phyloP scores from a whole-genome alignment of 2,329 filamentous ascomycete species.

The Phoma sp. region DNA sequence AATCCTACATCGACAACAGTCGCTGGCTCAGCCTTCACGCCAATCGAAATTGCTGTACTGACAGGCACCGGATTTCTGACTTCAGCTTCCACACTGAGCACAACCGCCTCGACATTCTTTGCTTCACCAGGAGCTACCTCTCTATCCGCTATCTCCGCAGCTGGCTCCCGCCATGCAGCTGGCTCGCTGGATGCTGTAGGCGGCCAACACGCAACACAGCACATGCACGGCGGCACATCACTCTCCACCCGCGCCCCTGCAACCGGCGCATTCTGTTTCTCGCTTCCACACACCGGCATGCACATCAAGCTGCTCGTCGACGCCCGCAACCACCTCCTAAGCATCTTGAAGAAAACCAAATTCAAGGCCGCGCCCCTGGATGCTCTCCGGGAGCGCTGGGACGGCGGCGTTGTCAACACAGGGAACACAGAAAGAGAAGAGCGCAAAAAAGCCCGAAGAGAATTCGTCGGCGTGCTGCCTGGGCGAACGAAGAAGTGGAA shows the following conservation, averaged over 20 bases:
- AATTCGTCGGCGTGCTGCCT: slow-evolving; percentile 63
- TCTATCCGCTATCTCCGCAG: slow-evolving; percentile 65
- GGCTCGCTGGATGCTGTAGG: slow-evolving; percentile 73
- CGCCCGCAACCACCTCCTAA: slow-evolving; percentile 66
- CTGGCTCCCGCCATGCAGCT: slow-evolving; percentile 67
- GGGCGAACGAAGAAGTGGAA: slow-evolving; percentile 73
- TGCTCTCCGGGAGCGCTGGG: slow-evolving; percentile 71
- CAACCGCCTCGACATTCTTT: slow-evolving; percentile 47
- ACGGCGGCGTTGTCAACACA: slow-evolving; percentile 64
- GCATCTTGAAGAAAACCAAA: slow-evolving; percentile 63
- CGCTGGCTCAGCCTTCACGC: slow-evolving; percentile 49
- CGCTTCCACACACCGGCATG: slow-evolving; percentile 69
- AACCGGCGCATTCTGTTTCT: slow-evolving; percentile 56
- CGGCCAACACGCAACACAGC: slow-evolving; percentile 68
- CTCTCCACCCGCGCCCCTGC: slow-evolving; percentile 24
- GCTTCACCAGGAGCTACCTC: slow-evolving; percentile 50
- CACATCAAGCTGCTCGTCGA: slow-evolving; percentile 70
- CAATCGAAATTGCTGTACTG: slow-evolving; percentile 61
- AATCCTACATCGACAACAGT: slow-evolving; percentile 58
- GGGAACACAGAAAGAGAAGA: slow-evolving; percentile 53
- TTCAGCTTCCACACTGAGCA: slow-evolving; percentile 44
- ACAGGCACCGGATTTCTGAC: slow-evolving; percentile 73
- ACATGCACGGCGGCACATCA: slow-evolving; percentile 67
- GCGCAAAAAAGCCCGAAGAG: slow-evolving; percentile 60
- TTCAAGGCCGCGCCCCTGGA: slow-evolving; percentile 68